Percentiles rank a stretch among this genome's conserved stretches.
Evolutionary conservation across 75 land plant genomes (phyloP).

Genomic region (Cunninghamia lanceolata): DNA sequence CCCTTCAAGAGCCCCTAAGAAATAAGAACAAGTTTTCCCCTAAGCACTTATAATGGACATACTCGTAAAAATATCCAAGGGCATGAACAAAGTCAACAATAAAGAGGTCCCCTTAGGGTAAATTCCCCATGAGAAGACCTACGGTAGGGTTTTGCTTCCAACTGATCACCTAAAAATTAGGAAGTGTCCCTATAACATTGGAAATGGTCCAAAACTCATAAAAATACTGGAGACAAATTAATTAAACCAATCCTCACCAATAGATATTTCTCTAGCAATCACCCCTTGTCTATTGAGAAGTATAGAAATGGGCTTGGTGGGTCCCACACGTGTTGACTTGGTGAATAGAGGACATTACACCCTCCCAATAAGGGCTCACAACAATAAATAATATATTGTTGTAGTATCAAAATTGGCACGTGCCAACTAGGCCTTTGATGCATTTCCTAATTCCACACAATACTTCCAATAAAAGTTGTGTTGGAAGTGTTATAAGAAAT

Average conservation of each 20-base stretch:
- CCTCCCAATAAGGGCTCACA: too few relatives aligned
- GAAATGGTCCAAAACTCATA: background rate
- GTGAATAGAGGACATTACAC: background rate
- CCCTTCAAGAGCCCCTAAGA: background rate
- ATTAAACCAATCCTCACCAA: too few relatives aligned
- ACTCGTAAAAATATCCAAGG: background rate
- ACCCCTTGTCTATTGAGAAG: background rate
- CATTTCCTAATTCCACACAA: too few relatives aligned
- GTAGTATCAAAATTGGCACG: too few relatives aligned
- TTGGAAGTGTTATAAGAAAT: too few relatives aligned
- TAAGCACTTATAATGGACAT: background rate
- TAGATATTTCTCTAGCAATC: too few relatives aligned
- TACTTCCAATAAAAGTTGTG: too few relatives aligned
- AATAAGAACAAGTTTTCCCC: background rate
- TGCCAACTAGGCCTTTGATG: too few relatives aligned
- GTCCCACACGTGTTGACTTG: background rate
- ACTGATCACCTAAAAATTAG: background rate
- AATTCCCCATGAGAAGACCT: background rate
- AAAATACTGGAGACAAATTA: background rate
- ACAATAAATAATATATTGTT: too few relatives aligned
- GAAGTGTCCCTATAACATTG: too few relatives aligned
- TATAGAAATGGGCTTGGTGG: background rate
- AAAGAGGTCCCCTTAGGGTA: background rate
- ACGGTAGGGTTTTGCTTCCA: background rate
- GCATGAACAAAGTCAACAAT: background rate